Evolutionary conservation across 1,139 yeast genomes (phyloP).

Genomic region (Sugiyamaella japonica): DNA sequence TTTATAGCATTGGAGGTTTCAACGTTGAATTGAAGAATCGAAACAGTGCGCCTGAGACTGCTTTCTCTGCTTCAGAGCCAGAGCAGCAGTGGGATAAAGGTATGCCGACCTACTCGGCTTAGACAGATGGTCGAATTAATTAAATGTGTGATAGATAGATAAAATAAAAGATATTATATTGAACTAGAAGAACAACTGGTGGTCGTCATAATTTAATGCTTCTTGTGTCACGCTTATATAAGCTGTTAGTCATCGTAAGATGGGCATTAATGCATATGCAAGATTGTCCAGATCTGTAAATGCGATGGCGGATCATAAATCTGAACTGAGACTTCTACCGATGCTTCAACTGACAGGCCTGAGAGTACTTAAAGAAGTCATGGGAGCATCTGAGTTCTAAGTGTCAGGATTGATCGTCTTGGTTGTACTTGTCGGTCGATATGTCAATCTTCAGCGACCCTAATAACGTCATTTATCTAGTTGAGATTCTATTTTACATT

Average conservation of each 20-base stretch:
- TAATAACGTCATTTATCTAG: slow-evolving; percentile 14
- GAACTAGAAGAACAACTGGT: too few species aligned
- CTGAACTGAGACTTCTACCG: neutral
- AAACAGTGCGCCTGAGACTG: slow-evolving; percentile 3
- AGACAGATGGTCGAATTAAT: neutral
- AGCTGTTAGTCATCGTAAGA: neutral
- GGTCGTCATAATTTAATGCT: too few species aligned
- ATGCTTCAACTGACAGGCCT: neutral
- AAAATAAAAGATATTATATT: neutral
- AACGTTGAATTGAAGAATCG: slow-evolving; percentile 11
- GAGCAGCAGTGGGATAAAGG: slow-evolving; percentile 7
- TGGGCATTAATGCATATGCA: neutral
- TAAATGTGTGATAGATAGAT: neutral
- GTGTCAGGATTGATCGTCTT: too few species aligned
- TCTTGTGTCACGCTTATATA: slow-evolving; percentile 2
- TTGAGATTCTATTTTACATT: slow-evolving; percentile 15
- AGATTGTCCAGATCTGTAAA: slow-evolving; percentile 5
- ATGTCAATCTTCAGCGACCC: slow-evolving; percentile 8
- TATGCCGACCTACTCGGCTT: neutral
- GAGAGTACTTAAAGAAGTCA: neutral
- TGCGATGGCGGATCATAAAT: neutral
- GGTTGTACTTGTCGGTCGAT: neutral
- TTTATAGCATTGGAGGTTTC: slow-evolving; percentile 16
- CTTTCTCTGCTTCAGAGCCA: neutral
- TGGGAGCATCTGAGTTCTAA: neutral